Conservation (phyloP, 2,329 filamentous ascomycete genomes). For the Curvularia verruculosa region DNA sequence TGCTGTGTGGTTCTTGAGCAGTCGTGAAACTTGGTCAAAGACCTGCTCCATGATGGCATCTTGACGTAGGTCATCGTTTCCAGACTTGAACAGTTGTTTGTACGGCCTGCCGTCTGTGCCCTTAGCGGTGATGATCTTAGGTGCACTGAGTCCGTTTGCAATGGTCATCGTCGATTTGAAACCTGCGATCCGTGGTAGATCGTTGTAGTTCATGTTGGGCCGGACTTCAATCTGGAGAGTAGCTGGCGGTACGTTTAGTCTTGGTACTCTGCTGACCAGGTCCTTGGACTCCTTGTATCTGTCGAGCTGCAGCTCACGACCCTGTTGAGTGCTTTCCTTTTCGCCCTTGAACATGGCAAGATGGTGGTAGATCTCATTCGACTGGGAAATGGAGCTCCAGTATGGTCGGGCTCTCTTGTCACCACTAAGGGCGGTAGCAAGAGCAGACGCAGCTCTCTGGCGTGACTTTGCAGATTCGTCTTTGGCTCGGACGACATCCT, state of each 20-base stretch:
- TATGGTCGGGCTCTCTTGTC: slow-evolving; percentile 60
- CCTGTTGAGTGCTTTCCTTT: slow-evolving; percentile 67
- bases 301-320: slow-evolving; percentile 67
- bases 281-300: slow-evolving; percentile 67
- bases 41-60: slow-evolving; percentile 99
- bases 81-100: slow-evolving; percentile 92
- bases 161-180: slow-evolving; percentile 81
- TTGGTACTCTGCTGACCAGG: slow-evolving; percentile 67
- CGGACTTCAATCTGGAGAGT: slow-evolving; percentile 84
- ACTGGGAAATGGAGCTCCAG: slow-evolving; percentile 75
- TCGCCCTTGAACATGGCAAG: slow-evolving; percentile 71
- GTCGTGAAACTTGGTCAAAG: slow-evolving; percentile 90
- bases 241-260: slow-evolving; percentile 79
- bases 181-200: slow-evolving; percentile 73
- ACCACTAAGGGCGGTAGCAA: slow-evolving; percentile 67
- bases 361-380: slow-evolving; percentile 68
- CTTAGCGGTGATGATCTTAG: slow-evolving; percentile 86
- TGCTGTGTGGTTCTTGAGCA: slow-evolving; percentile 82
- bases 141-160: slow-evolving; percentile 87
- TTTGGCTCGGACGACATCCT: slow-evolving; percentile 61
- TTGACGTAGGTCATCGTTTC: slow-evolving; percentile 93
- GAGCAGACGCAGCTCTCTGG: slow-evolving; percentile 71
- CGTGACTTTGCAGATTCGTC: slow-evolving; percentile 78
- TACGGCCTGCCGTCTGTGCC: slow-evolving; percentile 79
- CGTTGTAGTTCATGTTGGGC: slow-evolving; percentile 74